Base-by-base conservation (phyloP, 78 protist species). In the Dictyostelium brefeldianum region DNA sequence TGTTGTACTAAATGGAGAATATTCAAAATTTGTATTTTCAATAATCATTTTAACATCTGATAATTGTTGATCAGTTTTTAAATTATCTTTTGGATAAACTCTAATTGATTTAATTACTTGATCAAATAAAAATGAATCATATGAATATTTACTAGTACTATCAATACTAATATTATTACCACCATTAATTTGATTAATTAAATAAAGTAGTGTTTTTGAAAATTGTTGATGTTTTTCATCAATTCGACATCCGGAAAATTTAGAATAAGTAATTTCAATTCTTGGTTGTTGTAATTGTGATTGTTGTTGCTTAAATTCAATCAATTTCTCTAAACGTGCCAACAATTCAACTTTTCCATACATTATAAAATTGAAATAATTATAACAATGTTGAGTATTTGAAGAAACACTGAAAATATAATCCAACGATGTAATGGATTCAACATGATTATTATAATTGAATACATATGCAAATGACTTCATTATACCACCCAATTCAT, bases 1-100 rank as follows among this genome's bases (percentile, higher is more conserved):
- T 25, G 5, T 62, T 4, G 70, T 20, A 25, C 22, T 62, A 36
- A 62, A 62, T 11, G 70, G 70, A 62, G 22, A 22, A 62, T 62
- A 62, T 11, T 62, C 70, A n/a, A 11, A 62, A 11, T 31, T 62
- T 4, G 70, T 62, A 62, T 62, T 62, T 25, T 62, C 70, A 62
- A 62, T 62, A 22, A 62, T 25, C 43, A 62, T 25, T 17, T 62
- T 62, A 25, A 62, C 0, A 62, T 62, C 70, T 10, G 4, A 22
- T 22, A 62, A 62, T 62, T 62, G 70, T 62, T 62, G 70, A 62
- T 62, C 70, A 10, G 70, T 62, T 25, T 62, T 62, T 25, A 62
- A 62, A 11, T 29, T 25, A 62, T 17, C 17, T 2, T 14, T 62
- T 62, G 70, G 70, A 10, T 62, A 22, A 0, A 62, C 27, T 62